Evolutionary conservation across 768 basidiomycete species (phyloP).

Genomic region (Macrocybe gigantea): DNA sequence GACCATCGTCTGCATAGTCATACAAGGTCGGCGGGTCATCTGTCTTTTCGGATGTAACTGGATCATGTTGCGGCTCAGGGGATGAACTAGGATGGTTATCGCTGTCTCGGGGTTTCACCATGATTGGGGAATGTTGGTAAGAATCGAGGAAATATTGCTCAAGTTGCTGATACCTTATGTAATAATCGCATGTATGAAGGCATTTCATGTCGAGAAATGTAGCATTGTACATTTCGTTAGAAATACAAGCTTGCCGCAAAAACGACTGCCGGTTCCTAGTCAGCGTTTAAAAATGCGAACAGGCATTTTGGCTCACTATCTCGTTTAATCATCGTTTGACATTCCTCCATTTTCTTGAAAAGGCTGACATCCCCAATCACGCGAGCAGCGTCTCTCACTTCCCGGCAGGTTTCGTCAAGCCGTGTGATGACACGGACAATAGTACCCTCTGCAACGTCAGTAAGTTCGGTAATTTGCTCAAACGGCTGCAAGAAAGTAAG

Average conservation of each 20-base stretch:
- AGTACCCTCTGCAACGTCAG: conserved; percentile 94
- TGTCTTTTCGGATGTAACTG: not conserved
- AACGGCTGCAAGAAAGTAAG: conserved; percentile 62
- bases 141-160: not conserved
- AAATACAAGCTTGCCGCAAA: conserved; percentile 88
- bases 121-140: conserved; percentile 6
- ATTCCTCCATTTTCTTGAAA: conserved; percentile 98
- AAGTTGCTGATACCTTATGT: too few species aligned
- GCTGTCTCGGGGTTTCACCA: conserved; percentile 27
- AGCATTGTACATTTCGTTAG: conserved; percentile 23
- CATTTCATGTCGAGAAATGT: not conserved
- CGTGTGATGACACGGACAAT: conserved; percentile 96
- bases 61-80: not conserved
- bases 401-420: conserved; percentile 93
- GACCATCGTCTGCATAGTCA: conserved; percentile 24
- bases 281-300: not conserved
- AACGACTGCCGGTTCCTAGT: conserved; percentile 46
- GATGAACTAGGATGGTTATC: conserved; percentile 3
- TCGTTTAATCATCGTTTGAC: conserved; percentile 88
- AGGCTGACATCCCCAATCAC: conserved; percentile 95
- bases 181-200: conserved; percentile 2
- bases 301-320: conserved; percentile 65
- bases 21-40: conserved; percentile 6
- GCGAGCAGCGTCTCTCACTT: conserved; percentile 93
- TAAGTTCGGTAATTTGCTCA: conserved; percentile 86